Base-by-base conservation (phyloP, 2,329 filamentous ascomycete species). In the Colletotrichum godetiae region DNA sequence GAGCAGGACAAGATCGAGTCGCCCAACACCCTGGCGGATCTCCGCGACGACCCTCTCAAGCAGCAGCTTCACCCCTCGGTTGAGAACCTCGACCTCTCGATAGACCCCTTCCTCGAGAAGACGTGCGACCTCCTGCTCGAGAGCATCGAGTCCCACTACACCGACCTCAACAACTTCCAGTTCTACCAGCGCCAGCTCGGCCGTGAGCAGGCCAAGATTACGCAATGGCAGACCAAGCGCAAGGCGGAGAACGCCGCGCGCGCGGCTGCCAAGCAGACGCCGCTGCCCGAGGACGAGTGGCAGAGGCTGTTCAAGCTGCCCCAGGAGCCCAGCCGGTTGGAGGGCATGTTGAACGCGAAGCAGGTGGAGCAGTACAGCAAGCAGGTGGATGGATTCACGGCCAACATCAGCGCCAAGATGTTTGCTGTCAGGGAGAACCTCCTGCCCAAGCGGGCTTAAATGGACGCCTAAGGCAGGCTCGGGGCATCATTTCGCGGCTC, bases 151-250 rank as follows among this genome's bases (percentile, higher is more conserved):
- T 93, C 93, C 68, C 97, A 99, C 88, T 97, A 98, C 87, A 98
- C 95, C 74, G 97, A 99, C 86, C 93, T 97, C 83, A 98, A 98
- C 91, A 99, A 99, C 90, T 97, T 97, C 88, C 95, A 98, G 85
- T 91, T 90, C 90, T 98, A 98, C 88, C 95, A 98, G 87, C 92
- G 97, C 80, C 95, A 97, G 81, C 89, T 98, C 71, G 93, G 92
- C 67, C 94, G 97, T 78, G 97, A 99, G 87, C 97, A 99, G 87
- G 87, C 93, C 80, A 99, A 98, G 91, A 98, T 99, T 79, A 92
- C 94, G 68, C 93, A 95, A 77, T 99, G 97, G 97, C 96, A 98
- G 86, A 87, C 92, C 75, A 98, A 99, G 92, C 93, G 97, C 82
- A 97, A 98, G 88, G 92, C 94, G 19, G 97, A 99, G 90, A 99